Evolutionary conservation across 2,329 filamentous ascomycete genomes (phyloP).

Genomic region (Paecilomyces fulvus): DNA sequence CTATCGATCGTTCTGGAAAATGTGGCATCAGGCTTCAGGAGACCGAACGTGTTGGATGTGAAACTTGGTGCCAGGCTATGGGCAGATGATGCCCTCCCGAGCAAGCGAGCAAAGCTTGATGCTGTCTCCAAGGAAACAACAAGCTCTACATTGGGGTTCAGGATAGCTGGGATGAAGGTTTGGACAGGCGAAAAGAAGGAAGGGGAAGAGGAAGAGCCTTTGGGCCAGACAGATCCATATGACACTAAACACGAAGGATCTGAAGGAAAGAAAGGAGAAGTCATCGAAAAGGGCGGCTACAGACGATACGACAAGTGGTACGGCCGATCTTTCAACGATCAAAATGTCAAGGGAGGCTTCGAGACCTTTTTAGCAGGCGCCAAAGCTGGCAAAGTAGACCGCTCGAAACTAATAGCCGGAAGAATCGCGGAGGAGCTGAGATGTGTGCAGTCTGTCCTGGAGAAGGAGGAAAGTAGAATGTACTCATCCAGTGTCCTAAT

Average conservation of each 20-base stretch:
- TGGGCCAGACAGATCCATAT: slow-evolving; percentile 23
- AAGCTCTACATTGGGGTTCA: slow-evolving; percentile 51
- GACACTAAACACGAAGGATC: slow-evolving; percentile 36
- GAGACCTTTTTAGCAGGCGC: slow-evolving; percentile 46
- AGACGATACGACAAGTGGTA: slow-evolving; percentile 59
- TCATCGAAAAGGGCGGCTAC: slow-evolving; percentile 44
- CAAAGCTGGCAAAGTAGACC: slow-evolving; percentile 31
- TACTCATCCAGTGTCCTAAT: slow-evolving; percentile 58
- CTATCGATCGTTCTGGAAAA: slow-evolving; percentile 80
- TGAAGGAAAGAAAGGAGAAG: slow-evolving; percentile 36
- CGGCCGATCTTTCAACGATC: slow-evolving; percentile 48
- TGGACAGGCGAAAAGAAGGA: slow-evolving; percentile 37
- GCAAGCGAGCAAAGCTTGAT: slow-evolving; percentile 53
- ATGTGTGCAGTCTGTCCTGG: slow-evolving; percentile 40
- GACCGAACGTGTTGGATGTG: slow-evolving; percentile 84
- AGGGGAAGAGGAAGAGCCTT: slow-evolving; percentile 16
- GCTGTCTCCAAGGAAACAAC: slow-evolving; percentile 52
- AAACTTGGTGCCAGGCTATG: slow-evolving; percentile 83
- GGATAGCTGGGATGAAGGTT: slow-evolving; percentile 58
- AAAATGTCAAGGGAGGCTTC: slow-evolving; percentile 51
- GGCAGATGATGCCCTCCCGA: slow-evolving; percentile 59
- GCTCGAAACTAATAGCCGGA: slow-evolving; percentile 35
- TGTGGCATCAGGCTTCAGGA: slow-evolving; percentile 67
- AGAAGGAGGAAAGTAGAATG: slow-evolving; percentile 56
- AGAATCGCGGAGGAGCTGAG: slow-evolving; percentile 35